A percentile compares a stretch with the other conserved stretches of the same genome.
Conservation (phyloP, 2,329 filamentous ascomycete species). For the Verticillium tricorpus region DNA sequence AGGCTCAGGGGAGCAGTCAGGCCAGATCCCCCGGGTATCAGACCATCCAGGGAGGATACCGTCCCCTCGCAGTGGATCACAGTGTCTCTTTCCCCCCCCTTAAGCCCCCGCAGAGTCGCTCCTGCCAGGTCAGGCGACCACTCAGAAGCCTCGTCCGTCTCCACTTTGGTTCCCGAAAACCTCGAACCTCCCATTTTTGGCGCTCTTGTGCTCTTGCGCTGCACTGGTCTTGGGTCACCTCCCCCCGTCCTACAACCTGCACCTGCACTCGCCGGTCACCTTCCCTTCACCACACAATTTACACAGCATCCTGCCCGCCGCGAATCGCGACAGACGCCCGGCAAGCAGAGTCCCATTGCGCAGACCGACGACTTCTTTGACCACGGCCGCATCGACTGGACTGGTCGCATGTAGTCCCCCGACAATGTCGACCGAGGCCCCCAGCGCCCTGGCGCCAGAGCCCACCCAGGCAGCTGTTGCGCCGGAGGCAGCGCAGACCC, state of each 20-base stretch:
- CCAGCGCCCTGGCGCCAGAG: constrained; percentile 41
- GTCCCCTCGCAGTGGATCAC: background rate
- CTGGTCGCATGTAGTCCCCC: constrained; percentile 39
- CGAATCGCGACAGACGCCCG: background rate
- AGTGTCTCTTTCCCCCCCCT: background rate
- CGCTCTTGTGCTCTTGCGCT: background rate
- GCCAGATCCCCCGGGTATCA: constrained; percentile 1
- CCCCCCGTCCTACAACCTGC: background rate
- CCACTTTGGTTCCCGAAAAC: background rate
- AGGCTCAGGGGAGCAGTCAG: background rate
- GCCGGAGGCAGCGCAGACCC: constrained; percentile 12
- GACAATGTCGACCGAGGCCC: constrained; percentile 53
- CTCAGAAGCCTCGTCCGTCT: background rate
- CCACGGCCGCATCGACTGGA: background rate
- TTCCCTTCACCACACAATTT: background rate
- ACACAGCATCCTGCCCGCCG: background rate
- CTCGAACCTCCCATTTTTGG: constrained; percentile 3
- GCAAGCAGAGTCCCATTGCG: background rate
- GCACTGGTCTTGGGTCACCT: background rate
- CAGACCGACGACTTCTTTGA: background rate
- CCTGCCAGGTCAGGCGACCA: background rate
- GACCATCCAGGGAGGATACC: background rate
- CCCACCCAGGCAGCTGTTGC: constrained; percentile 18
- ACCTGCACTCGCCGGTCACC: background rate
- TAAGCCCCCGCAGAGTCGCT: background rate